Base-by-base conservation (phyloP, 2,329 filamentous ascomycete genomes). In the Passalora sequoiae region DNA sequence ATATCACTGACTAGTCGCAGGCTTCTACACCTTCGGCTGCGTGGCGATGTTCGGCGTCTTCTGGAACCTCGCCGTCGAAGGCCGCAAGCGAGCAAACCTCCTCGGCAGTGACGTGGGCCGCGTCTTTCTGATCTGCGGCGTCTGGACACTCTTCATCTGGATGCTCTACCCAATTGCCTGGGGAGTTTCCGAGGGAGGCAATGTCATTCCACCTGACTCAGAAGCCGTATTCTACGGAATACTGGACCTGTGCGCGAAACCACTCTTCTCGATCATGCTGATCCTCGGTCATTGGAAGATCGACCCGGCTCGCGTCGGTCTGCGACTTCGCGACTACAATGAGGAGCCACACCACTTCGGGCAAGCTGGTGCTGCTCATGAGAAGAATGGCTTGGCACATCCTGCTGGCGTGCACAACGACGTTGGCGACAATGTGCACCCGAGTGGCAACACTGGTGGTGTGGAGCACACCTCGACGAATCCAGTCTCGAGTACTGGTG, bases 201-300 rank as follows among this genome's bases (percentile, higher is more conserved):
- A 82, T 50, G 63, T 80, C 47, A 80, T 83, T 29, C 64, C 79
- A 2, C 76, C 78, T 0, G 80, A 84, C 56, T 77, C 76, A 0
- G 80, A 84, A 53, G 77, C 77, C 2, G 64, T 81, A 39, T 82
- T 83, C 57, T 84, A 84, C 52, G 78, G 79, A n/a, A 62, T 83
- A 2, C 67, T 84, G 0, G 80, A 84, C 44, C 64, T 83, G 5
- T 41, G 81, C 1, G 71, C 79, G 2, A 83, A 83, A 63, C 76
- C 77, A 1, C 65, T 74, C 6, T 83, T 83, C 51, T 74, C 75
- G 1, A 64, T 68, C 4, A 52, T 80, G 1, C 66, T 84, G 0
- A 62, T 84, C 24, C 74, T 67, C 61, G 76, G 77, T 0, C 78
- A 82, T 55, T 69, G 76, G 33, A 75, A 74, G 42, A 81, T 81